Evolutionary conservation across 2,329 filamentous ascomycete genomes (phyloP).

Genomic region (Alternaria rosae): DNA sequence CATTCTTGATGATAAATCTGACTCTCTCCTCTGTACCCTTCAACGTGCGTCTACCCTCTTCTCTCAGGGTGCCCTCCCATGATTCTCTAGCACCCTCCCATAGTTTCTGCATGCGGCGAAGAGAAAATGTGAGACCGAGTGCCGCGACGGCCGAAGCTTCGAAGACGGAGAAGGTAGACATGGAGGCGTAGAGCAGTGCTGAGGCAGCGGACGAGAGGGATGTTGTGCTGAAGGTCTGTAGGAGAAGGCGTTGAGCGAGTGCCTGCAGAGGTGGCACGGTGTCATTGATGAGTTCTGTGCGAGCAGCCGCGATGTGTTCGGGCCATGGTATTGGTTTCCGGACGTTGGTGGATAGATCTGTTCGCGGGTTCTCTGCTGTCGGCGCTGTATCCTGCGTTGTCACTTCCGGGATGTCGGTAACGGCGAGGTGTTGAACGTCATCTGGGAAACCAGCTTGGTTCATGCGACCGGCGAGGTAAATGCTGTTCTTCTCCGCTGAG

Average conservation of each 20-base stretch:
- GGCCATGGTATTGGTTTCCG: slow-evolving; percentile 67
- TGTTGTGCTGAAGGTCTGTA: slow-evolving; percentile 78
- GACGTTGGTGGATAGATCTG: slow-evolving; percentile 36
- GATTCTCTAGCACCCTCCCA: slow-evolving; percentile 63
- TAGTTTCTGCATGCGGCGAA: slow-evolving; percentile 64
- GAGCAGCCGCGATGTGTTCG: slow-evolving; percentile 73
- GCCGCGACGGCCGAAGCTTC: slow-evolving; percentile 67
- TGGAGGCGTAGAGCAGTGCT: slow-evolving; percentile 63
- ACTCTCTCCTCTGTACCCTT: slow-evolving; percentile 62
- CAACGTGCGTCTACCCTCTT: slow-evolving; percentile 65
- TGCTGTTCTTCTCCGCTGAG: slow-evolving; percentile 78
- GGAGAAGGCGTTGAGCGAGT: slow-evolving; percentile 61
- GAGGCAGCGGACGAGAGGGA: slow-evolving; percentile 63
- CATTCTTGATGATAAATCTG: slow-evolving; percentile 55
- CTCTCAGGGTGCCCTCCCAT: slow-evolving; percentile 63
- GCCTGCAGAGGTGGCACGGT: slow-evolving; percentile 55
- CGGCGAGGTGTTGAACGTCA: slow-evolving; percentile 16
- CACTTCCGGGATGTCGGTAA: slow-evolving; percentile 17
- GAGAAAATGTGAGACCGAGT: slow-evolving; percentile 64
- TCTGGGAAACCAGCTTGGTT: slow-evolving; percentile 65
- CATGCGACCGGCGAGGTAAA: slow-evolving; percentile 82
- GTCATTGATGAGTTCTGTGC: slow-evolving; percentile 57
- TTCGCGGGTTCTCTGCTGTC: slow-evolving; percentile 24
- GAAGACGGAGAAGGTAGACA: slow-evolving; percentile 59
- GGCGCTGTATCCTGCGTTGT: slow-evolving; percentile 28